Base-by-base conservation (phyloP, 768 basidiomycete genomes). In the Glaciozyma martinii region DNA sequence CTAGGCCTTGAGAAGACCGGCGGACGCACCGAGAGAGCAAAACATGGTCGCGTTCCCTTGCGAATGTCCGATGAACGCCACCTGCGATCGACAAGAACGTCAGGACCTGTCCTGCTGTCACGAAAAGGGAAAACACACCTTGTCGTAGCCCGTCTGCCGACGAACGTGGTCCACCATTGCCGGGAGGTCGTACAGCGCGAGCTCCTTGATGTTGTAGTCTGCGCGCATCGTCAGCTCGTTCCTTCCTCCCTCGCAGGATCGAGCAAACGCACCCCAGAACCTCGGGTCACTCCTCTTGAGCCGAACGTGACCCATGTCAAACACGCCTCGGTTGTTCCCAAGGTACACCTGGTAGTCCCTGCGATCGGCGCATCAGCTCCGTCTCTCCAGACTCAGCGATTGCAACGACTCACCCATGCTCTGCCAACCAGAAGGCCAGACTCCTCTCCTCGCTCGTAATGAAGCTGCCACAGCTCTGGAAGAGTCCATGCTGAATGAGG, bases 191-290 rank as follows among this genome's bases (percentile, higher is more conserved):
- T 81, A 81, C 74, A 80, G 76, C 8, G 81, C 80, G 37, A 81
- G 71, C 62, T 81, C 80, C 12, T 80, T 72, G 62, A 81, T 80
- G 21, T 80, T 81, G 80, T 80, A 81, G 66, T 81, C 80, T 79
- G 59, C 21, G 21, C 3, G 16, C 32, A 19, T 1, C 19, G 3
- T 30, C 29, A n/a, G 46, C 15, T 18, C 18, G 19, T 30, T 19
- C 3, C 5, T 23, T 19, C 18, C 5, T 19, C 8, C 15, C 16
- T 54, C 18, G 19, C 37, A n/a, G 23, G 43, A 5, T 8, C 9
- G 29, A 53, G 33, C 19, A 0, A 3, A 74, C 77, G 67, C 63
- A 79, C 78, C 80, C 80, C 80, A 81, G 70, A 81, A 81, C 19
- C 80, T 71, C 6, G 81, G 80, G 65, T 81, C 80, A 47, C 74